Base-by-base conservation (phyloP, 352 stramenopile species). In the Saprolegnia parasitica region DNA sequence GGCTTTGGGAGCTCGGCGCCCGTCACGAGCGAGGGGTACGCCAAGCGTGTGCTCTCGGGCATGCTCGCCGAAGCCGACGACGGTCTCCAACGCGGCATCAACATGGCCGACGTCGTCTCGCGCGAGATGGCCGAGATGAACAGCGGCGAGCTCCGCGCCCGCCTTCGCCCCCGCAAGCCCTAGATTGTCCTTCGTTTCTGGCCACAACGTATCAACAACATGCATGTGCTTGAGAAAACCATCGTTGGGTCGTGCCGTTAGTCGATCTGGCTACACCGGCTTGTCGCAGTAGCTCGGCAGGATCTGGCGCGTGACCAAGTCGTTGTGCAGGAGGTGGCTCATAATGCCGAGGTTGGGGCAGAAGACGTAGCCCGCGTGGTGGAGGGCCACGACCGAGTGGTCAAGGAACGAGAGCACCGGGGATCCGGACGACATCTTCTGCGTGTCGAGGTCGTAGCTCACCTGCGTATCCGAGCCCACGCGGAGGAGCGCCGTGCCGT, bases 1-100 rank as follows among this genome's bases (percentile, higher is more conserved):
- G 86, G 86, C n/a, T 94, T 94, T 64, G 86, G 84, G 35, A 84
- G 76, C 71, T 92, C 83, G 39, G 83, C 80, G 0, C 86, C 86
- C 0, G 77, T 94, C 13, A 83, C 86, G 6, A 83, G 77, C 50
- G 86, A 92, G 57, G 84, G 86, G 0, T 92, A 92, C 60, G 84
- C 84, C 5, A 77, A 77, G 16, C 76, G 83, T 20, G 86, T 94
- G 50, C 72, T 94, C 24, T 77, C 81, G 56, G 72, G 72, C 23
- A 94, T 94, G 86, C 56, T 90, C 21, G 67, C 77, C 21, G 86
- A 94, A 56, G 86, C 84, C 4, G 64, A 74, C 0, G 78, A 82
- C 11, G 83, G 84, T 20, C 71, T 92, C 24, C 73, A 77, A 1
- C 77, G 76, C 13, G 86, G 86, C 18, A 73, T 91, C 46, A 94